Evolutionary conservation across 2,329 filamentous ascomycete genomes (phyloP), one percentile per base, ranked within the genome.

Genomic region (Lanzia echinophila): DNA sequence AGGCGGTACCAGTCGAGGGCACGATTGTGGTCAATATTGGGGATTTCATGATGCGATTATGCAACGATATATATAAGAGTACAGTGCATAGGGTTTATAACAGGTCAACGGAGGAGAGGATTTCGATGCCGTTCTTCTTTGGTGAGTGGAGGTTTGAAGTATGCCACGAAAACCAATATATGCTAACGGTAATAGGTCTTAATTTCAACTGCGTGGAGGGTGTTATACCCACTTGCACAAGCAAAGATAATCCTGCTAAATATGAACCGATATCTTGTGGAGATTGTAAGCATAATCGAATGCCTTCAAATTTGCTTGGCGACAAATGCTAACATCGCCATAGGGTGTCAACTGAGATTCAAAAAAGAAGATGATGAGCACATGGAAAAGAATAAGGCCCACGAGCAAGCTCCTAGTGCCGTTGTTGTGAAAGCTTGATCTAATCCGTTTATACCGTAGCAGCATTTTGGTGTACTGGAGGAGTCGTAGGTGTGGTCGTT

Each of bases 61-160:
- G 71, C 39, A 79, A 79, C 62, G 73, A 78, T 59, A 70, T 65
- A 15, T 77, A 77, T 59, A 75, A 71, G 57, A 75, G 71, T 5
- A 79, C 75, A 0, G 73, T 79, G 17, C 78, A 80, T 62, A 68
- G 77, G 15, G 76, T 81, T 2, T 72, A 71, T 32, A 76, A 76
- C 56, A 66, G 70, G 42, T 67, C 69, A 0, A 58, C 59, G 0
- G 63, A 63, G 11, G 73, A 75, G 50, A 68, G 77, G 13, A 75
- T 77, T 41, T 79, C 74, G 0, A 78, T 81, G 74, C 77, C 78
- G 1, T 81, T 81, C 62, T 81, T 81, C 65, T 76, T 81, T 50
- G 75, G 74, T 72, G 62, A 56, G 63, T 32, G 8, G 28, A 38
- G 15, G 4, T 24, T 22, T 41, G 11, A 17, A 36, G 52, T 11